phyloP scores from a whole-genome alignment of 2,329 filamentous ascomycete genomes.

The Fusarium palustre region DNA sequence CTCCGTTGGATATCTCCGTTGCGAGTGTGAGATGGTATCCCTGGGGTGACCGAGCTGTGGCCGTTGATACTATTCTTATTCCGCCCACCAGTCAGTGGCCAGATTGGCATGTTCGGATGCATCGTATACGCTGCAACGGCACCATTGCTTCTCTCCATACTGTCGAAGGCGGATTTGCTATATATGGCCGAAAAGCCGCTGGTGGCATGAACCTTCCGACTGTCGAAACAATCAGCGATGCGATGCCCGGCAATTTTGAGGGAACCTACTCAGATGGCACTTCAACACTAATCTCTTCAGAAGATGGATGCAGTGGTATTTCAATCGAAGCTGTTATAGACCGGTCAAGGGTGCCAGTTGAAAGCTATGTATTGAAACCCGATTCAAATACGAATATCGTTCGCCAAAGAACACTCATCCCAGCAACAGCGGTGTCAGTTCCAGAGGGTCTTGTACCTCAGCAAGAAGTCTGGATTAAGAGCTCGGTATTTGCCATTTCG shows the following conservation, averaged over 20 bases:
- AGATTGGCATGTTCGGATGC: slow-evolving; percentile 50
- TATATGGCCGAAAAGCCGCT: slow-evolving; percentile 4
- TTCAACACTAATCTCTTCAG: slow-evolving; percentile 18
- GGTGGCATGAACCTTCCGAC: slow-evolving; percentile 22
- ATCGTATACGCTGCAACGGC: slow-evolving; percentile 21
- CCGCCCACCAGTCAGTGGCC: slow-evolving; percentile 50
- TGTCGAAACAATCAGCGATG: neutral
- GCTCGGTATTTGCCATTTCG: slow-evolving; percentile 24
- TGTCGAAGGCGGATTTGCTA: slow-evolving; percentile 40
- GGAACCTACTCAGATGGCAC: neutral
- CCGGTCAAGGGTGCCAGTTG: neutral
- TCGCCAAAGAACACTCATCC: slow-evolving; percentile 34
- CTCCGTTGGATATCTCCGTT: neutral
- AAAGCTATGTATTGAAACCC: slow-evolving; percentile 28
- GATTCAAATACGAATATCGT: slow-evolving; percentile 39
- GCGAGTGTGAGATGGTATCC: slow-evolving; percentile 39
- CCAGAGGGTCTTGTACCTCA: neutral
- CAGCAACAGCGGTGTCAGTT: neutral
- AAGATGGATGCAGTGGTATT: slow-evolving; percentile 29
- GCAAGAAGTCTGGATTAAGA: slow-evolving; percentile 13
- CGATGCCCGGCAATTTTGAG: neutral
- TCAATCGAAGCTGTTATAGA: neutral
- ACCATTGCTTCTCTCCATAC: slow-evolving; percentile 11
- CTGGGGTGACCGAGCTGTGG: slow-evolving; percentile 46
- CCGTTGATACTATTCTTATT: slow-evolving; percentile 47